phyloP scores from a whole-genome alignment of 257 asterid genomes.

The Gentiana straminea region DNA sequence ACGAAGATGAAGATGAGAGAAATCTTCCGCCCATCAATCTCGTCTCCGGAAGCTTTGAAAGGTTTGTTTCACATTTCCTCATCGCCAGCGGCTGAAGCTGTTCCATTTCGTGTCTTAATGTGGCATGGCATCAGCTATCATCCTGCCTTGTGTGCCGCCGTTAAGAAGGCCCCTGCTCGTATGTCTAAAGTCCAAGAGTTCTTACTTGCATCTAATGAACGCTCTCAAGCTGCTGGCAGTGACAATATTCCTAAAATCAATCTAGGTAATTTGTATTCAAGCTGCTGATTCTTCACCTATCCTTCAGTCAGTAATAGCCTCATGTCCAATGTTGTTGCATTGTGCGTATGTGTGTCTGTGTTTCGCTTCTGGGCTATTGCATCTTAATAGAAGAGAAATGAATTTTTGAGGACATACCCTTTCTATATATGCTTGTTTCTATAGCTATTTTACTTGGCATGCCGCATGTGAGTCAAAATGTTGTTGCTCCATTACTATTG shows the following conservation, averaged over 20 bases:
- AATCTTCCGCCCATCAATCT: slow-evolving; percentile 29
- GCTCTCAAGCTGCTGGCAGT: slow-evolving; percentile 55
- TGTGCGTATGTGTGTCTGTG: too few species aligned
- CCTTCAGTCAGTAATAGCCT: too few species aligned
- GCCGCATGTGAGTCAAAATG: too few species aligned
- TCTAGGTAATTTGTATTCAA: slow-evolving; percentile 33
- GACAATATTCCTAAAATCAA: slow-evolving; percentile 68
- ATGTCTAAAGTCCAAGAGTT: slow-evolving; percentile 64
- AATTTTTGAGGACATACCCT: too few species aligned
- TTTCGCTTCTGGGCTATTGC: too few species aligned
- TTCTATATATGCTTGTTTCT: too few species aligned
- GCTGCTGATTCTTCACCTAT: background rate
- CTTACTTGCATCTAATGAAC: slow-evolving; percentile 64
- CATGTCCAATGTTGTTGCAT: too few species aligned
- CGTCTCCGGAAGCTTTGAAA: slow-evolving; percentile 13
- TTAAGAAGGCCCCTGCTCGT: slow-evolving; percentile 34
- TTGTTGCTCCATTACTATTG: too few species aligned
- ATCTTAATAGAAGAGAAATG: too few species aligned
- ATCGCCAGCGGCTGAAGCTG: slow-evolving; percentile 10
- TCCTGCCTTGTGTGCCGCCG: slow-evolving; percentile 34
- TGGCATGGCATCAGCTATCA: slow-evolving; percentile 14
- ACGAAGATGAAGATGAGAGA: slow-evolving; percentile 30
- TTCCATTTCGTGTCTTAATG: slow-evolving; percentile 1
- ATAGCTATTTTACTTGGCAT: too few species aligned
- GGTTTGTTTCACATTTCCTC: slow-evolving; percentile 14